Base-by-base conservation (phyloP, 768 basidiomycete species). In the Termitomyces sp. region DNA sequence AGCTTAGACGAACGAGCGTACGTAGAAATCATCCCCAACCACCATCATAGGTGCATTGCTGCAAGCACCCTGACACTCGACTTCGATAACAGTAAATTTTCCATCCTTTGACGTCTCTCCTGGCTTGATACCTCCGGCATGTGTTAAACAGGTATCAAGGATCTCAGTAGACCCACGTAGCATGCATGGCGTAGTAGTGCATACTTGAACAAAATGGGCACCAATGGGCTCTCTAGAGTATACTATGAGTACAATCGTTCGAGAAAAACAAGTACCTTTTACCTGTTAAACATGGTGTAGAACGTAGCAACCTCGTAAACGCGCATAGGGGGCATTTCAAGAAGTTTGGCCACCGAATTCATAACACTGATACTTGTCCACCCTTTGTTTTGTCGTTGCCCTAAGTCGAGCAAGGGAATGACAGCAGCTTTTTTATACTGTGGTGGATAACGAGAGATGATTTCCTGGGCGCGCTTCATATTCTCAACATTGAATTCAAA, bases 201-300 rank as follows among this genome's bases (percentile, higher is more conserved):
- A 99, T 55, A 98, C 90, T 74, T 98, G 96, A 34, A 99, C 87
- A 66, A 98, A 98, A 69, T 98, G 80, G 63, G 89, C 74, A 26
- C 93, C 95, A 53, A 98, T 92, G 5, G 95, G 96, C 71, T 97
- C 94, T 52, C 93, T 94, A 57, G 10, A 46, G 48, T 51, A 14
- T 2, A 40, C n/a, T 40, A 30, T 53, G 45, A 41, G 34, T 9
- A 34, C 38, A 6, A 4, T 48, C 6, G 28, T 30, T 44, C n/a
- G 12, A 24, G 10, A 15, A n/a, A 8, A 37, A 35, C 43, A 30
- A 8, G 45, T 14, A 43, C n/a, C 35, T 24, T 81, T 64, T 56
- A 92, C 92, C 95, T 83, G 77, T 98, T 99, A 81, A 98, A 98
- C 96, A 99, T 98, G 63, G 97, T 99, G 73, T 99, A 99, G 76